Evolutionary conservation across 768 basidiomycete species (phyloP).

Genomic region (Pleurotus pulmonarius): DNA sequence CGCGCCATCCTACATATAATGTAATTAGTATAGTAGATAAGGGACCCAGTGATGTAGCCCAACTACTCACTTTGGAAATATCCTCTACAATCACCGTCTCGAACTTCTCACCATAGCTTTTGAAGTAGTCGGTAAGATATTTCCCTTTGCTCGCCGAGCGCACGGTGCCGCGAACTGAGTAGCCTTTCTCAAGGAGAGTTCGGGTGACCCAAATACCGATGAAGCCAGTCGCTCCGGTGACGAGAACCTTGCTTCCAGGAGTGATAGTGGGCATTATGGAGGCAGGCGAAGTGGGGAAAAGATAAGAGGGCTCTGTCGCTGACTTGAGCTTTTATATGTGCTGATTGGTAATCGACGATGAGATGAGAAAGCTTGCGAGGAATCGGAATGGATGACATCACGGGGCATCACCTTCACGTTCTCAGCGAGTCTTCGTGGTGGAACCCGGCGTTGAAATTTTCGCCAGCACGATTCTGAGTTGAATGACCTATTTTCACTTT

Average conservation of each 20-base stretch:
- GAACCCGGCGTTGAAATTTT: too few species aligned
- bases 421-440: too few species aligned
- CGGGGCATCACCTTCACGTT: too few species aligned
- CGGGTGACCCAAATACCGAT: conserved; percentile 26
- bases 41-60: too few species aligned
- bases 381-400: too few species aligned
- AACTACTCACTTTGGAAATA: conserved; percentile 17
- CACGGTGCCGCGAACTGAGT: conserved; percentile 24
- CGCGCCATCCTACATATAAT: conserved; percentile 39
- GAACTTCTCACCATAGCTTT: conserved; percentile 21
- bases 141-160: conserved; percentile 20
- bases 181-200: conserved; percentile 23
- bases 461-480: too few species aligned
- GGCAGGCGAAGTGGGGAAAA: too few species aligned
- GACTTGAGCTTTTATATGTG: too few species aligned
- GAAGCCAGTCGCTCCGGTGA: conserved; percentile 26
- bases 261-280: conserved; percentile 17
- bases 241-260: conserved; percentile 21
- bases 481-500: too few species aligned
- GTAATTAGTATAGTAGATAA: neutral
- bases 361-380: too few species aligned
- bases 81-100: conserved; percentile 22
- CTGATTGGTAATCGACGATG: too few species aligned
- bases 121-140: conserved; percentile 17
- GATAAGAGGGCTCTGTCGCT: too few species aligned